Base-by-base conservation (phyloP, 805 yeast genomes). In the Clavispora asparagi region DNA sequence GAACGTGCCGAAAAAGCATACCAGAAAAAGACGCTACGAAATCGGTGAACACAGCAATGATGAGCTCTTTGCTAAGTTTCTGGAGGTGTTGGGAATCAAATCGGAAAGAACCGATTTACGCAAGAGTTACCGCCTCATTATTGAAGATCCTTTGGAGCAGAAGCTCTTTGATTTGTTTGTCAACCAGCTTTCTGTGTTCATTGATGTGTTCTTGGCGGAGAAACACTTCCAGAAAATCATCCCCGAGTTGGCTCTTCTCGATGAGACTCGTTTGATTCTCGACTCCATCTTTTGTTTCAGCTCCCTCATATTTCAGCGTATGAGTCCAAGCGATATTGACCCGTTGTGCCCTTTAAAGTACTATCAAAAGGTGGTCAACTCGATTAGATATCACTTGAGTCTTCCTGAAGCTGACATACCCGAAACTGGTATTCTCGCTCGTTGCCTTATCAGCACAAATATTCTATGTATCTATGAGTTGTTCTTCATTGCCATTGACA, bases 381-480 rank as follows among this genome's bases (percentile, higher is more conserved):
- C 67, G 7, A 61, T 70, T 23, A 58, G 70, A 30, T 54, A 61
- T 35, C 56, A 67, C 44, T 51, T 67, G 42, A 63, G 63, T 41
- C 47, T 56, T 10, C 60, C 63, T 5, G 63, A 50, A 14, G 45
- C 54, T 13, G 63, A 60, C 30, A 53, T 50, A 29, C 48, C 53
- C 27, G 64, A 63, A 6, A 57, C 51, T 19, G 68, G 67, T 3
- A 57, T 62, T 13, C 62, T 62, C 27, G 60, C 68, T 1, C 54
- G 73, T 26, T 70, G 75, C 42, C 59, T 70, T 30, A 48, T 70
- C 26, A 65, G 71, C 48, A 68, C 74, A 1, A 62, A 61, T 14
- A 51, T 70, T 13, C 58, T 70, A 14, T 67, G 73, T 36, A 59
- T 70, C 12, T 68, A 67, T 52, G 75, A 70, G 51, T 57, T 69